Evolutionary conservation across 306 rosid species (phyloP).

Genomic region (Trifolium fragiferum): DNA sequence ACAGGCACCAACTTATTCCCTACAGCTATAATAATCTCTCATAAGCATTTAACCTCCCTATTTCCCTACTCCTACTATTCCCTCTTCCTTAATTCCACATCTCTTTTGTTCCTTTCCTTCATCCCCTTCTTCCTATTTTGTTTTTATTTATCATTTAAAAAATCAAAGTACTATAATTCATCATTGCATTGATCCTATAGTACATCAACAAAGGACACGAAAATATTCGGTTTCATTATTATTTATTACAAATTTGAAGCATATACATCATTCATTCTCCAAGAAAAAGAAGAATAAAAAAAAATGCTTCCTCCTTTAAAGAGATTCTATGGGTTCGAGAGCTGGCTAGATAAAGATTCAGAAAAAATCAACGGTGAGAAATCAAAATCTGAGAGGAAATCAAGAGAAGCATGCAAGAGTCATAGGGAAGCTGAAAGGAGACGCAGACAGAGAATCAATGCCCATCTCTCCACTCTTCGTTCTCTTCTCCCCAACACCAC

Average conservation of each 20-base stretch:
- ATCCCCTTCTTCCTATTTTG: background rate
- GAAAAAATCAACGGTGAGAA: conserved; percentile 48
- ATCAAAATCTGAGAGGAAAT: conserved; percentile 53
- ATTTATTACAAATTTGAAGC: background rate
- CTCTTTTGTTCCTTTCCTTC: background rate
- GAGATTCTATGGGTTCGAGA: conserved; percentile 48
- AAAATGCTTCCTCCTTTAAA: conserved; percentile 62
- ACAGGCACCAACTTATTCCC: conserved; percentile 38
- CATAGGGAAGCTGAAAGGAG: conserved; percentile 95
- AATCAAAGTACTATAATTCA: background rate
- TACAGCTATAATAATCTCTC: conserved; percentile 1
- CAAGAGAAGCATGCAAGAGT: conserved; percentile 69
- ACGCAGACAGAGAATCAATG: conserved; percentile 90
- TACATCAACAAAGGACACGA: background rate
- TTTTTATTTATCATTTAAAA: background rate
- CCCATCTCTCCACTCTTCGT: conserved; percentile 85
- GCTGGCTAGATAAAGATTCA: conserved; percentile 38
- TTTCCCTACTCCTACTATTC: background rate
- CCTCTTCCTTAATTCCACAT: conserved; percentile 16
- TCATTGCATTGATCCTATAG: background rate
- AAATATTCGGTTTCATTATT: background rate
- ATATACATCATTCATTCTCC: background rate
- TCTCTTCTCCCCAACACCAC: conserved; percentile 75
- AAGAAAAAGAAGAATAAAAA: background rate
- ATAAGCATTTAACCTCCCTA: conserved; percentile 19